Conservation (phyloP, 2,329 filamentous ascomycete species). For the Xylariaceae sp. region DNA sequence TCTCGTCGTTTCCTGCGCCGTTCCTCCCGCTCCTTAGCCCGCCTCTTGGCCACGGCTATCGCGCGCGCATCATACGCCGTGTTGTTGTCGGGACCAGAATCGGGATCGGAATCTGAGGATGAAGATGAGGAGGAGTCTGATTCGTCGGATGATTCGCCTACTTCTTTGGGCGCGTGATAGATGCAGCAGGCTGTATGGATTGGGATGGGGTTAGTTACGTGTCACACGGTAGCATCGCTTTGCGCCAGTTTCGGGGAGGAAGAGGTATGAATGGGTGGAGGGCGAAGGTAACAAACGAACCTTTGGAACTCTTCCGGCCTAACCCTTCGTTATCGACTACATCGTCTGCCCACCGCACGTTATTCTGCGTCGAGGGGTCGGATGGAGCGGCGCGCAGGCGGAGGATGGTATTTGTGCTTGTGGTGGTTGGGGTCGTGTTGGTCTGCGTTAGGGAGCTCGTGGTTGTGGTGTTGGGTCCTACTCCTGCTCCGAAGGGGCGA, state of each 20-base stretch:
- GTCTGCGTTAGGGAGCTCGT: conserved; percentile 27
- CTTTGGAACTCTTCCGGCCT: conserved; percentile 91
- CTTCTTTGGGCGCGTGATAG: conserved; percentile 79
- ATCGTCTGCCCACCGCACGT: conserved; percentile 88
- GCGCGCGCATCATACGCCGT: conserved; percentile 23
- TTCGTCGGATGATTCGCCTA: conserved; percentile 69
- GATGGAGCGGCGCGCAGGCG: conserved; percentile 49
- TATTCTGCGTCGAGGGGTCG: conserved; percentile 45
- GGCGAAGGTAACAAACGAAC: conserved; percentile 41
- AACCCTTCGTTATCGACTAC: conserved; percentile 95
- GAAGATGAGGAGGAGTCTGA: conserved; percentile 46
- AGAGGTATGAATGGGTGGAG: neutral
- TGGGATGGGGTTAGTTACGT: too few relatives aligned
- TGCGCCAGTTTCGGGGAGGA: conserved; percentile 7
- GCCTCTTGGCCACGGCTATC: conserved; percentile 27
- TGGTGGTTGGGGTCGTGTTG: conserved; percentile 11
- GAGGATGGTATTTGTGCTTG: conserved; percentile 38
- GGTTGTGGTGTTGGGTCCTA: too few relatives aligned
- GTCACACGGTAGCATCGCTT: too few relatives aligned
- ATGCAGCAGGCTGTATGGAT: conserved; percentile 99
- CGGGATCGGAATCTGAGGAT: conserved; percentile 40
- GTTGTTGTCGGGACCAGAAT: conserved; percentile 42
- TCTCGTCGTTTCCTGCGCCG: conserved; percentile 21
- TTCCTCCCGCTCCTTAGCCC: conserved; percentile 13
- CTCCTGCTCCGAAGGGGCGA: too few relatives aligned